These are phyloP conservation scores for Hyphodiscus hymeniophilus DNA, from an alignment of 495 filamentous ascomycete genomes.

Conservation along the genomic window DNA sequence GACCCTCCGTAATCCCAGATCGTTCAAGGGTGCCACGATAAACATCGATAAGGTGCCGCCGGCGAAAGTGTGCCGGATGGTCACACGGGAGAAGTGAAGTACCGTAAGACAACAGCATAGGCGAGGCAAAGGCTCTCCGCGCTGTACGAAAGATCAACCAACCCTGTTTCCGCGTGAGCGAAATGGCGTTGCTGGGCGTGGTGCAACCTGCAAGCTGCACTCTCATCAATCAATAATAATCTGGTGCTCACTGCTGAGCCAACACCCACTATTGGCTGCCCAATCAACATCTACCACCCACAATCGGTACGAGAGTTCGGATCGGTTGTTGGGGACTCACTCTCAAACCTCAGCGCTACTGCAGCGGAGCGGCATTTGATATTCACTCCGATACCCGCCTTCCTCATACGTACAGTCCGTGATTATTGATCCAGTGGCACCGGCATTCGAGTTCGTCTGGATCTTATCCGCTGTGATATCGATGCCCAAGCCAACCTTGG, in stretches of 20 bases:
- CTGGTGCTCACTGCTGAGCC: background rate
- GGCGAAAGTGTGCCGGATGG: slow-evolving; percentile 14
- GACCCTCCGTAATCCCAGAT: background rate
- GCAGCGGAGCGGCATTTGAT: too few relatives aligned
- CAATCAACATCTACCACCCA: too few relatives aligned
- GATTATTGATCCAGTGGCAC: slow-evolving; percentile 1
- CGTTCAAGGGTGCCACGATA: slow-evolving; percentile 4
- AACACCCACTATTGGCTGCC: too few relatives aligned
- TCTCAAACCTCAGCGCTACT: too few relatives aligned
- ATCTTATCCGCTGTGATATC: too few relatives aligned
- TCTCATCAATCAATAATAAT: background rate
- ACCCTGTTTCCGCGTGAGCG: background rate
- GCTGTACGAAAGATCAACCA: background rate
- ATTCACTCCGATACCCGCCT: background rate
- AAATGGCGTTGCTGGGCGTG: background rate
- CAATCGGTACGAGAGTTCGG: too few relatives aligned
- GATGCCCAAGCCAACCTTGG: too few relatives aligned
- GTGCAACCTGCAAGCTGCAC: background rate
- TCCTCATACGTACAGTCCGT: background rate
- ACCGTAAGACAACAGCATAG: slow-evolving; percentile 11
- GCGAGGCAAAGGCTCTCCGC: too few relatives aligned
- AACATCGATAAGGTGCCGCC: slow-evolving; percentile 10
- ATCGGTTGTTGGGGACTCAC: too few relatives aligned
- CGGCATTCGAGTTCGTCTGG: slow-evolving; percentile 7
- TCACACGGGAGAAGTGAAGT: slow-evolving; percentile 10